Percentiles rank a stretch among this genome's conserved stretches.
phyloP scores from a whole-genome alignment of 331 rosid genomes.

The Phaseolus coccineus region DNA sequence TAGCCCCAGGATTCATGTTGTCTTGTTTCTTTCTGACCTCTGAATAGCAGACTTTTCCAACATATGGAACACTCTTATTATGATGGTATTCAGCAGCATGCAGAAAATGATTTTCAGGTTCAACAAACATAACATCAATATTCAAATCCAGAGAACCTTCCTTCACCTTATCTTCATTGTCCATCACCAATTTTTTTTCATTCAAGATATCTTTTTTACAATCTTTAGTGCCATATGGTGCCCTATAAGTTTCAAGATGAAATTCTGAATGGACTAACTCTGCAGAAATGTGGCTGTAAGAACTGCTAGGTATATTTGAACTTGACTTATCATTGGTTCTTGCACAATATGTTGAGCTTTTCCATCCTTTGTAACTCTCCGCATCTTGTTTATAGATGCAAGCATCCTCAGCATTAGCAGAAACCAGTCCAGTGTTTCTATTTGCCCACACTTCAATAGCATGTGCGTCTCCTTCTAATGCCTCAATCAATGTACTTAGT shows the following conservation, averaged over 20 bases:
- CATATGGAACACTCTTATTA: conserved; percentile 33
- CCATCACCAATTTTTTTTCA: conserved; percentile 40
- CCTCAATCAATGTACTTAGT: conserved; percentile 65
- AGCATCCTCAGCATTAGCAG: conserved; percentile 39
- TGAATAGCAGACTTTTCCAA: conserved; percentile 37
- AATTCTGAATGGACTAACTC: conserved; percentile 63
- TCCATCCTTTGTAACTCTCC: conserved; percentile 42
- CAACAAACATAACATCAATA: conserved; percentile 51
- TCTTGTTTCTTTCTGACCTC: conserved; percentile 48
- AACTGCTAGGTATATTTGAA: conserved; percentile 56
- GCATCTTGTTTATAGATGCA: conserved; percentile 38
- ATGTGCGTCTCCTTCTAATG: conserved; percentile 67
- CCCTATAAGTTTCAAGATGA: conserved; percentile 50
- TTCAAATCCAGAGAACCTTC: conserved; percentile 63
- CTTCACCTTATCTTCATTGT: conserved; percentile 45
- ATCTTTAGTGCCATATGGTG: conserved; percentile 43
- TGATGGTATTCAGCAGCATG: conserved; percentile 39
- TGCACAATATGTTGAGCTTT: conserved; percentile 47
- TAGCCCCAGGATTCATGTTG: conserved; percentile 46
- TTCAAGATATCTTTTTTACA: conserved; percentile 43
- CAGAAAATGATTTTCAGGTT: conserved; percentile 46
- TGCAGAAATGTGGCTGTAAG: conserved; percentile 62
- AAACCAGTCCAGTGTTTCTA: conserved; percentile 40
- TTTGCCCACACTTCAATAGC: conserved; percentile 63
- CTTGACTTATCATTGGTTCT: conserved; percentile 53